Conservation (phyloP, 192 early-diverging fungal species). For the Coemansia sp. region DNA sequence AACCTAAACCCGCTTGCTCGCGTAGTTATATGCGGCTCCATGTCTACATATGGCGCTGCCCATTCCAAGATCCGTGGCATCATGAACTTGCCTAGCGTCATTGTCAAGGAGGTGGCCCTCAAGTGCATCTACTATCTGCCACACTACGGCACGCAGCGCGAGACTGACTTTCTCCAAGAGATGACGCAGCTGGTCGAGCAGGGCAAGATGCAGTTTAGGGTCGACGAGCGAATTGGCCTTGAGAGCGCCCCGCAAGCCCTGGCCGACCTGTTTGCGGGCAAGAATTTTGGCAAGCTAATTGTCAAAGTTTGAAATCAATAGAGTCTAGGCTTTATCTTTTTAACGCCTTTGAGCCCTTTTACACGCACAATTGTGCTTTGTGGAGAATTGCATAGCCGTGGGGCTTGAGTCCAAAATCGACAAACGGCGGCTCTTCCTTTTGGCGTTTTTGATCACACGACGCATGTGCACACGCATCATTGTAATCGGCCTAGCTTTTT, state of each 20-base stretch:
- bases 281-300: conserved; percentile 69
- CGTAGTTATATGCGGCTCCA: conserved; percentile 73
- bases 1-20: conserved; percentile 66
- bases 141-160: conserved; percentile 48
- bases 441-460: neutral
- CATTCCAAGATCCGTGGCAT: conserved; percentile 53
- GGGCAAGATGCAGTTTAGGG: conserved; percentile 62
- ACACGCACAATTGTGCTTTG: too few species aligned
- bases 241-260: conserved; percentile 66
- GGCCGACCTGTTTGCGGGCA: conserved; percentile 59
- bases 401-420: too few species aligned
- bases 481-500: conserved; percentile 5
- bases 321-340: neutral
- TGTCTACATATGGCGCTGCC: conserved; percentile 64
- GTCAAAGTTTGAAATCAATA: conserved; percentile 45
- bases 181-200: conserved; percentile 57
- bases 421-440: neutral
- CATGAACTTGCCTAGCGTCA: conserved; percentile 59
- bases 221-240: conserved; percentile 62
- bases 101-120: conserved; percentile 59
- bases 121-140: conserved; percentile 68
- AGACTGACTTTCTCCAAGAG: conserved; percentile 58
- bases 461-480: neutral
- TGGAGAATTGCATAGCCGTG: too few species aligned
- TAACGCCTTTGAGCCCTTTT: neutral